These are phyloP conservation scores for Ophiostoma pallidulum DNA, from an alignment of 2,329 filamentous ascomycete genomes.

Conservation along the genomic window DNA sequence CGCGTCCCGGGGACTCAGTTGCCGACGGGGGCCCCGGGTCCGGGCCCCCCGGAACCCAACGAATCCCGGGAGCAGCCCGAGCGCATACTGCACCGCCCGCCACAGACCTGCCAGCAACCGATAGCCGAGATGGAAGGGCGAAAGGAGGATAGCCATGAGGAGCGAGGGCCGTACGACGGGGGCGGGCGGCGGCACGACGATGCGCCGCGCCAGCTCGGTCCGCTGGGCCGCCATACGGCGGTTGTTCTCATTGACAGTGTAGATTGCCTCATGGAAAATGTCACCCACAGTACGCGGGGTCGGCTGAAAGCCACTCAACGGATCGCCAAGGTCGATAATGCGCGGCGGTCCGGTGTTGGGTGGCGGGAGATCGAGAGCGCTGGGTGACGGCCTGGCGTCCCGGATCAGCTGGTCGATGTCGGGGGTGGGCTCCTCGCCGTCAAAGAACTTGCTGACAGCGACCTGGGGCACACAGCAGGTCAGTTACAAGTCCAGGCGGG, in stretches of 20 bases:
- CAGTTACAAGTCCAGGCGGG: no score
- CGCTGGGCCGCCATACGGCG: constrained; percentile 18
- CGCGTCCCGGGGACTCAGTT: constrained; percentile 76
- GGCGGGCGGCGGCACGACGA: constrained; percentile 67
- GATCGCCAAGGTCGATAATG: not conserved
- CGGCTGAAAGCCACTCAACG: constrained; percentile 17
- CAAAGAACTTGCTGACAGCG: constrained; percentile 94
- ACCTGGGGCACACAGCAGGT: no score
- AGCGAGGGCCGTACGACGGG: constrained; percentile 59
- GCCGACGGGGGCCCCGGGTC: constrained; percentile 55
- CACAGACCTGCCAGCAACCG: constrained; percentile 59
- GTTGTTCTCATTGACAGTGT: not conserved
- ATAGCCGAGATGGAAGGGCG: constrained; percentile 73
- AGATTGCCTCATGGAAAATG: not conserved
- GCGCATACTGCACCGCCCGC: constrained; percentile 64
- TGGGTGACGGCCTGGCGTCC: constrained; percentile 16
- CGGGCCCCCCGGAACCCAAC: constrained; percentile 48
- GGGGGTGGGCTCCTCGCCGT: constrained; percentile 54
- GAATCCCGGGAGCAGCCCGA: constrained; percentile 68
- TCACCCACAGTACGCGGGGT: constrained; percentile 10
- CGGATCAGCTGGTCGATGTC: constrained; percentile 53
- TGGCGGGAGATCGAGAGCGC: no score
- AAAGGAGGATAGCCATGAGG: constrained; percentile 66
- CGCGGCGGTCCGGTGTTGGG: constrained; percentile 37
- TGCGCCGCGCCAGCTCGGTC: constrained; percentile 66